Conservation (phyloP, 2,329 filamentous ascomycete species). For the Penicillium fuscoglaucum region DNA sequence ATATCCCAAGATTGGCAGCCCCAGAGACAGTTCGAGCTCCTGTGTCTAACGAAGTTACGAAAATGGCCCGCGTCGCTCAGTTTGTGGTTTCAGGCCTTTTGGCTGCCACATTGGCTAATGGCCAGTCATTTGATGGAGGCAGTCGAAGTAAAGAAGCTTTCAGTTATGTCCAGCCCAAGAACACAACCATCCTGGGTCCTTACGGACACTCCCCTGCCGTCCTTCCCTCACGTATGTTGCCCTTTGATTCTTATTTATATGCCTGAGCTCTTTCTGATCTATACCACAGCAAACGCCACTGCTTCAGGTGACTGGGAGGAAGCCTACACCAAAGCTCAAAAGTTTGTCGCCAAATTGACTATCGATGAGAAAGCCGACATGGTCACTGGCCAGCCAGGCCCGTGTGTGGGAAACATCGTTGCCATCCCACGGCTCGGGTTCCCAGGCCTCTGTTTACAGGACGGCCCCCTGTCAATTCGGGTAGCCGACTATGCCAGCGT, state of each 20-base stretch:
- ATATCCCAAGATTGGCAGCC: neutral
- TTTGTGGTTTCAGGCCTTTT: conserved; percentile 9
- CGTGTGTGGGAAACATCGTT: conserved; percentile 36
- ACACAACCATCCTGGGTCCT: conserved; percentile 8
- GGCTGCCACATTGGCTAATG: conserved; percentile 5
- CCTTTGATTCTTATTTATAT: no score
- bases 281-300: neutral
- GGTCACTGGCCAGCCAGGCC: conserved; percentile 30
- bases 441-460: conserved; percentile 33
- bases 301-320: neutral
- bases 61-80: conserved; percentile 1
- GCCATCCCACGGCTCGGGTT: conserved; percentile 33
- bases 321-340: conserved; percentile 10
- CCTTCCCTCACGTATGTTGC: conserved; percentile 6
- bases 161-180: conserved; percentile 7
- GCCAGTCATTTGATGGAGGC: conserved; percentile 6
- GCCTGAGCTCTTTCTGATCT: neutral
- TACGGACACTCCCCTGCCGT: conserved; percentile 11
- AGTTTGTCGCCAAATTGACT: conserved; percentile 23
- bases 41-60: neutral
- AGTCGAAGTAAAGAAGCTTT: conserved; percentile 8
- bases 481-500: conserved; percentile 69
- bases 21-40: neutral
- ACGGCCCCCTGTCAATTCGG: conserved; percentile 56
- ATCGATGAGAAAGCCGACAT: conserved; percentile 31